Evolutionary conservation across 106 monocot species (phyloP), one percentile per base, ranked within the genome.

Genomic region (Cymbidium sinense): DNA sequence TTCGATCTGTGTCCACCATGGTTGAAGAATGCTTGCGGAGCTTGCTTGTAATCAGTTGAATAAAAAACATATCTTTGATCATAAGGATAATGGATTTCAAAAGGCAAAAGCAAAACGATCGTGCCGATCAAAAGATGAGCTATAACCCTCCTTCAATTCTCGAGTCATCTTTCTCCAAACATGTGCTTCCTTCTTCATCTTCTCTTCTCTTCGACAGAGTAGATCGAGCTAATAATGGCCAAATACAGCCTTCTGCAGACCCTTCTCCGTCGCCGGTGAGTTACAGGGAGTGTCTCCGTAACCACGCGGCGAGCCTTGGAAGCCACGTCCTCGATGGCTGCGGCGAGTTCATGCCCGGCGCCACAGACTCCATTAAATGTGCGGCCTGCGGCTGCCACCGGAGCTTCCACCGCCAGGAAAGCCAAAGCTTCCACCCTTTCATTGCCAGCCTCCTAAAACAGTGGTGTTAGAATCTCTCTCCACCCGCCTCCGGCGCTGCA

Each of bases 361-460:
- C 51, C 44, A 44, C 84, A 55, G 84, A 76, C 69, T 43, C 80
- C 8, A 61, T 95, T 19, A 81, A 76, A 28, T 95, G 94, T 85
- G 91, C 87, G 34, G 94, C 94, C 41, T 91, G 94, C 79, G 87
- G 84, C 34, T 91, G 94, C 86, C 94, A 95, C 77, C 87, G 91
- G 1, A 95, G 91, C 82, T 95, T 95, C 84, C 94, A 95, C 83
- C 84, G 90, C 50, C 82, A 52, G 39, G 77, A 86, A 7, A 27
- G 13, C 36, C 43, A 76, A 23, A 19, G 29, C 51, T 34, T 43
- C 6, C 70, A 73, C 20, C 36, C 43, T 41, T 34, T 34, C 13
- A 70, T 34, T 10, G n/a, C 81, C 7, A 11, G 50, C 2, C 50
- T 74, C 19, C 52, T 34, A 51, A 50, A 23, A 12, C 78, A 20